Conservation (phyloP, 257 asterid genomes). For the Nicotiana tomentosiformis region DNA sequence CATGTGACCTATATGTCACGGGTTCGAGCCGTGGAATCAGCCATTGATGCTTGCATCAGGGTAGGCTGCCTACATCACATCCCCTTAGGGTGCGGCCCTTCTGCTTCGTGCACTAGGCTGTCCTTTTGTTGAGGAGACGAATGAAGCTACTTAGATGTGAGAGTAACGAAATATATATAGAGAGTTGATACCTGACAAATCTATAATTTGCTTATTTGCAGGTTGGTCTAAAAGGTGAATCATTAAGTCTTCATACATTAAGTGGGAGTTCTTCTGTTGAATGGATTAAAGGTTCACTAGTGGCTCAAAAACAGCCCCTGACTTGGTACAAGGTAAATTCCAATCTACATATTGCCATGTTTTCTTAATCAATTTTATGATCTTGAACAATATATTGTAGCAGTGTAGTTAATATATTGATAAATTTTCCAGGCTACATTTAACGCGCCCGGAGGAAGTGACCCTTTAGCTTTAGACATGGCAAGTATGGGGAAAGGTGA, state of each 20-base stretch:
- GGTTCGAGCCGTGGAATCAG: too few relatives aligned
- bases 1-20: too few relatives aligned
- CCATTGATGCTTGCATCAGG: too few relatives aligned
- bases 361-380: not conserved
- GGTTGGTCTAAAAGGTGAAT: slow-evolving; percentile 86
- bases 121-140: too few relatives aligned
- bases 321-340: slow-evolving; percentile 91
- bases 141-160: not conserved
- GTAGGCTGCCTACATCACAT: too few relatives aligned
- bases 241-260: slow-evolving; percentile 37
- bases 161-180: not conserved
- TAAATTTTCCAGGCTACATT: slow-evolving; percentile 47
- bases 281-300: slow-evolving; percentile 53
- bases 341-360: not conserved
- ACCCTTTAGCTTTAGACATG: slow-evolving; percentile 83
- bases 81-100: too few relatives aligned
- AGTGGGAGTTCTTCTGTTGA: slow-evolving; percentile 75
- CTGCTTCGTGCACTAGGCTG: too few relatives aligned
- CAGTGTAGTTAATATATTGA: not conserved
- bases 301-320: slow-evolving; percentile 72
- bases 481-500: slow-evolving; percentile 89
- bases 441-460: slow-evolving; percentile 67
- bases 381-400: not conserved
- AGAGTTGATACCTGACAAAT: not conserved
- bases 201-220: slow-evolving; percentile 12